Conservation (phyloP, 495 filamentous ascomycete species). For the Neurospora sp. region DNA sequence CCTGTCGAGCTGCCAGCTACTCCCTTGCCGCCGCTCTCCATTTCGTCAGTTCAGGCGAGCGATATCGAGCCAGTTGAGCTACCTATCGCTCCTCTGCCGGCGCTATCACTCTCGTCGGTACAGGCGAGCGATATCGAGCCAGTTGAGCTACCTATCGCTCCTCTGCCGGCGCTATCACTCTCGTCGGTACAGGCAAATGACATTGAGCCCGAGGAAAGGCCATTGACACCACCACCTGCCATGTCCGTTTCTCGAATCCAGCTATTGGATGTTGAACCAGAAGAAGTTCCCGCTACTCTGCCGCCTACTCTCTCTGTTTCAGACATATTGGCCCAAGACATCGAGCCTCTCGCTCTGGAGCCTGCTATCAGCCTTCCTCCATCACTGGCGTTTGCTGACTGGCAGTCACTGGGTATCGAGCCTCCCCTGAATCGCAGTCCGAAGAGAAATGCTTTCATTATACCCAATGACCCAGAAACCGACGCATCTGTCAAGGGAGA, state of each 20-base stretch:
- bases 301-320: background rate
- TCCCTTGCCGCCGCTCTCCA: background rate
- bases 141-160: conserved; percentile 1
- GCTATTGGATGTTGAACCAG: conserved; percentile 10
- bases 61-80: conserved; percentile 20
- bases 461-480: conserved; percentile 28
- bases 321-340: conserved; percentile 5
- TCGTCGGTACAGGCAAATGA: conserved; percentile 7
- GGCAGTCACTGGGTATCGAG: conserved; percentile 39
- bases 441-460: conserved; percentile 38
- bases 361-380: conserved; percentile 4
- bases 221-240: conserved; percentile 2
- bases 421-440: conserved; percentile 39
- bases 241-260: conserved; percentile 14
- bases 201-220: conserved; percentile 7
- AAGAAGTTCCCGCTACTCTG: background rate
- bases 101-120: conserved; percentile 20
- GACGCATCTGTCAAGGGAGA: conserved; percentile 5
- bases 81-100: background rate
- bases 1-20: conserved; percentile 4
- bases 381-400: conserved; percentile 35
- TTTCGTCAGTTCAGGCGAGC: conserved; percentile 13
- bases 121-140: conserved; percentile 26
- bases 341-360: background rate
- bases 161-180: conserved; percentile 6